Base-by-base conservation (phyloP, 2,329 filamentous ascomycete genomes). In the Cryphonectria carpinicola region DNA sequence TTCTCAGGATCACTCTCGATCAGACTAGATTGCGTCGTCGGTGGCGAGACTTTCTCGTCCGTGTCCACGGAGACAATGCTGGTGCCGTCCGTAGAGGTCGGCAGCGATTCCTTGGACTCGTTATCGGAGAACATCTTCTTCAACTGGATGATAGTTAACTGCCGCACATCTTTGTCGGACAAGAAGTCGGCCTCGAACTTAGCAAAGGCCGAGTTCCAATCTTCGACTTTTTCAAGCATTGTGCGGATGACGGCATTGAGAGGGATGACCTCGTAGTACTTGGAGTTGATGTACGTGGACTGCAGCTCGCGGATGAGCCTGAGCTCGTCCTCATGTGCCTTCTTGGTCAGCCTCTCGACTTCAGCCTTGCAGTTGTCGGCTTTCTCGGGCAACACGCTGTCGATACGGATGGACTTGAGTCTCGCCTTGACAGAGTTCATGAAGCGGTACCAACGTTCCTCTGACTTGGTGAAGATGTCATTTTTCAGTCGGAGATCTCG, bases 231-330 rank as follows among this genome's bases (percentile, higher is more conserved):
- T 78, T 98, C 95, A 74, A 98, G 90, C 85, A 97, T 96, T 69
- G 93, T 92, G 74, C 95, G 90, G 65, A 98, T 89, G 10, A 95
- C 92, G 70, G 92, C 88, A 76, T 98, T 99, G 73, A 99, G 87
- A 0, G 97, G 96, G 65, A 98, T 95, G 68, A 98, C 91, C 80
- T 99, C 96, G 83, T 97, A 99, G 78, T 98, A 98, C 78, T 94
- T 95, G 2, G 95, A 97, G 74, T 91, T 91, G 83, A 96, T 94
- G 78, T 99, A 99, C 73, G 93, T 93, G 46, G 95, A 90, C 79
- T 98, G 94, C 13, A 99, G 85, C 73, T 93, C 93, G 67, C 88
- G 88, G 66, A 94, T 85, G 67, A 98, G 84, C 68, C 87, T 85
- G 5, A 87, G 83, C 75, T 97, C 92, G 73, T 99, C 95, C 52